phyloP scores from a whole-genome alignment of 257 asterid genomes.

The Asclepias syriaca region DNA sequence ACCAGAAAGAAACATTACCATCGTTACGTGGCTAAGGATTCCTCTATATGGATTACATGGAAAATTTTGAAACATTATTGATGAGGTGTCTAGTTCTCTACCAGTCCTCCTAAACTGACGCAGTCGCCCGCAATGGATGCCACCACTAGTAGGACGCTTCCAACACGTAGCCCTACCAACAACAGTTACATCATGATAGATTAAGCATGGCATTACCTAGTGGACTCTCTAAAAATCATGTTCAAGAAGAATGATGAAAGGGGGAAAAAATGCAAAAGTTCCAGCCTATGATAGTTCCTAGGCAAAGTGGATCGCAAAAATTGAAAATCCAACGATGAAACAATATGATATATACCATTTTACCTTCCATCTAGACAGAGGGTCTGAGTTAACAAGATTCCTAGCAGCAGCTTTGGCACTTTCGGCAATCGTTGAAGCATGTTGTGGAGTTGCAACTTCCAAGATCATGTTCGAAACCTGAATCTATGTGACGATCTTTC shows the following conservation, averaged over 20 bases:
- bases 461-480: background rate
- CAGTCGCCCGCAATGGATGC: background rate
- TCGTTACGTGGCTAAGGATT: constrained; percentile 18
- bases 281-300: background rate
- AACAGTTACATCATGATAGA: background rate
- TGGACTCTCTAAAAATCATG: background rate
- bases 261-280: no score
- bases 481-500: background rate
- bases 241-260: no score
- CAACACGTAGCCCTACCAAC: background rate
- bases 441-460: background rate
- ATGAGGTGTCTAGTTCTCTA: constrained; percentile 16
- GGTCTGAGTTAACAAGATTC: background rate
- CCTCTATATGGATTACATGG: background rate
- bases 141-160: background rate
- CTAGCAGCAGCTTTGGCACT: background rate
- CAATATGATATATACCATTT: background rate
- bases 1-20: background rate
- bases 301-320: background rate
- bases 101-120: constrained; percentile 5
- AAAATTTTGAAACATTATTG: background rate
- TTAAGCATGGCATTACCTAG: background rate
- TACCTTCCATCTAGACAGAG: constrained; percentile 7
- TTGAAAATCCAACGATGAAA: background rate
- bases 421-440: background rate